Conservation (phyloP, 1,139 yeast species). For the Candida labiduridarum region DNA sequence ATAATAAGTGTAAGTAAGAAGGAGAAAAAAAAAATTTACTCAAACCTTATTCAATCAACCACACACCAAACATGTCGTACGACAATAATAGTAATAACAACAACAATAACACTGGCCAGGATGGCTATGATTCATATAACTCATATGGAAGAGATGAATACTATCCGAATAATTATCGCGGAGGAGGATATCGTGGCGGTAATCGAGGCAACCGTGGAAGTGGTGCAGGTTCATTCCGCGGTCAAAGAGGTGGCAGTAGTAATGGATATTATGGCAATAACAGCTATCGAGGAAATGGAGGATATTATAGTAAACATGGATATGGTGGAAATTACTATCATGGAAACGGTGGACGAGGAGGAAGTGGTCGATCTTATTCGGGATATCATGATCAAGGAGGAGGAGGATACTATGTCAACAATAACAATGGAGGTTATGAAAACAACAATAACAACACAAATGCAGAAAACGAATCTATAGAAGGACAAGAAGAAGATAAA, state of each 20-base stretch:
- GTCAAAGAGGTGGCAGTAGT: constrained; percentile 9
- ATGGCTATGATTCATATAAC: constrained; percentile 7
- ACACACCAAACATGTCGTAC: neutral
- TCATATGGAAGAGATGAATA: constrained; percentile 9
- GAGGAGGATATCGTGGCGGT: constrained; percentile 13
- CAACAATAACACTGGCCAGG: constrained; percentile 5
- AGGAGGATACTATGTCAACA: neutral
- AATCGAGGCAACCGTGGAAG: constrained; percentile 4
- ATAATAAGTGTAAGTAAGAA: neutral
- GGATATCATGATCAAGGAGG: constrained; percentile 2
- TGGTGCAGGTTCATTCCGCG: constrained; percentile 25
- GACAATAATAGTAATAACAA: neutral
- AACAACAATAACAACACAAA: neutral
- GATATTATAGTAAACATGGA: constrained; percentile 4
- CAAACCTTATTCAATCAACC: neutral
- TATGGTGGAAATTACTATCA: constrained; percentile 6
- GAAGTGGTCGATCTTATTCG: constrained; percentile 3
- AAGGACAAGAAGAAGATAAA: neutral
- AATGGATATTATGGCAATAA: constrained; percentile 9
- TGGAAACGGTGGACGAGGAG: constrained; percentile 4
- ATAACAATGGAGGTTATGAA: neutral
- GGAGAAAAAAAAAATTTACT: neutral
- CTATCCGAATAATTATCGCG: constrained; percentile 14
- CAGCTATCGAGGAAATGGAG: constrained; percentile 6
- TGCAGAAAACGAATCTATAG: neutral